Evolutionary conservation across 129 eudicot species (phyloP).

Genomic region (Lactuca saligna): DNA sequence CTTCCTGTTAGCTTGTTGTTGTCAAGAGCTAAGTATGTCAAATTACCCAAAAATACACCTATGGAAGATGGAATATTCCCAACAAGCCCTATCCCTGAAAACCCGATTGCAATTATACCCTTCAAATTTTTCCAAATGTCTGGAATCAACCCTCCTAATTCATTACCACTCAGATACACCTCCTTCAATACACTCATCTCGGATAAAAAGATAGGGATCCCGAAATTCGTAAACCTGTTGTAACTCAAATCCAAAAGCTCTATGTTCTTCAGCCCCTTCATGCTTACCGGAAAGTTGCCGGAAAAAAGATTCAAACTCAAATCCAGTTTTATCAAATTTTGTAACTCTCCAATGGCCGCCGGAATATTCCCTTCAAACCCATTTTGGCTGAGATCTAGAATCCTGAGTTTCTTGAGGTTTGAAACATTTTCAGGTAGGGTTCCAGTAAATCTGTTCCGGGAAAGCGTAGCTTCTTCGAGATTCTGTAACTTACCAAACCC

Average conservation of each 20-base stretch:
- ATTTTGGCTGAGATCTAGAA: constrained; percentile 60
- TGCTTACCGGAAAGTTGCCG: constrained; percentile 47
- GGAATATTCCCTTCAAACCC: constrained; percentile 48
- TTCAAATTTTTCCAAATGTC: constrained; percentile 66
- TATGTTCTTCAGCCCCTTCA: constrained; percentile 34
- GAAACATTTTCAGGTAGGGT: constrained; percentile 29
- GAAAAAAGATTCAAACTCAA: constrained; percentile 45
- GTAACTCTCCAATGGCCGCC: constrained; percentile 38
- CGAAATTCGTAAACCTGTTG: constrained; percentile 44
- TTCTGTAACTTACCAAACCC: constrained; percentile 37
- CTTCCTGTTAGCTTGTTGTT: constrained; percentile 54
- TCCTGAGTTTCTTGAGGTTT: constrained; percentile 49
- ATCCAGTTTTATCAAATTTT: constrained; percentile 48
- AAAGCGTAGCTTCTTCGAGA: constrained; percentile 54
- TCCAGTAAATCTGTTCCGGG: constrained; percentile 46
- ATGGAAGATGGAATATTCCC: constrained; percentile 69
- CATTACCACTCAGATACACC: constrained; percentile 63
- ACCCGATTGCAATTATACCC: constrained; percentile 55
- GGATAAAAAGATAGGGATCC: constrained; percentile 49
- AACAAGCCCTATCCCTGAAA: constrained; percentile 52
- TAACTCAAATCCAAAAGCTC: constrained; percentile 65
- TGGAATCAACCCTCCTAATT: constrained; percentile 68
- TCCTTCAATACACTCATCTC: constrained; percentile 53
- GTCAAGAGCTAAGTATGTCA: constrained; percentile 53
- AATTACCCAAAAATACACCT: constrained; percentile 51